Base-by-base conservation (phyloP, 2,329 filamentous ascomycete genomes). In the Botrytis fragariae region DNA sequence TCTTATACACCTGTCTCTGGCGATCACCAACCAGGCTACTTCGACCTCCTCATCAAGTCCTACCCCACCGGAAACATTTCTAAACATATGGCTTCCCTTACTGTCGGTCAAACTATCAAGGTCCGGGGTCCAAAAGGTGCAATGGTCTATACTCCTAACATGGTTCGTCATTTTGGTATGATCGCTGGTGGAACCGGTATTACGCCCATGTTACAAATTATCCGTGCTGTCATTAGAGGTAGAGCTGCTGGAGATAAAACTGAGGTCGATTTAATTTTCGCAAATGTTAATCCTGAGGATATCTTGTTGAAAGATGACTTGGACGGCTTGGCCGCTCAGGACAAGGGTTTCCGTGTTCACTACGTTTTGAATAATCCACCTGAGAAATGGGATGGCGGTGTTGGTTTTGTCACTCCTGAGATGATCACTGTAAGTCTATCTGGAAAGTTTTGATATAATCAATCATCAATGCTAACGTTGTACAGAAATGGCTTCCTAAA, bases 31-130 rank as follows among this genome's bases (percentile, higher is more conserved):
- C 90, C 92, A 72, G 96, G 96, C 82, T 92, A 93, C 87, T 94
- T 99, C 84, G 96, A 98, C 84, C 91, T 99, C 74, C 89, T 99
- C 79, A 95, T 99, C 87, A 99, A 99, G 88, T 94, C 94, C 39
- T 99, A 99, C 85, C 94, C 95, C 3, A 95, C 94, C 78, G 96
- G 96, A 79, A 98, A 98, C 87, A 98, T 99, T 87, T 97, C 93
- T 83, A 95, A 94, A 85, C 88, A 97, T 84, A 91, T 99, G 85
- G 93, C 94, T 64, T 90, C 89, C 20, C 89, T 99, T 75, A 89
- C 88, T 76, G 88, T 98, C 74, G 95, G 95, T 75, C 90, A 97
- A 83, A 91, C 88, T 75, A 96, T 99, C 87, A 93, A 93, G 82
- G 92, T 98, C 79, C 91, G 90, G 79, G 96, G 96, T 16, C 96